Evolutionary conservation across 768 basidiomycete genomes (phyloP).

Genomic region (Hirschioporus abietinus): DNA sequence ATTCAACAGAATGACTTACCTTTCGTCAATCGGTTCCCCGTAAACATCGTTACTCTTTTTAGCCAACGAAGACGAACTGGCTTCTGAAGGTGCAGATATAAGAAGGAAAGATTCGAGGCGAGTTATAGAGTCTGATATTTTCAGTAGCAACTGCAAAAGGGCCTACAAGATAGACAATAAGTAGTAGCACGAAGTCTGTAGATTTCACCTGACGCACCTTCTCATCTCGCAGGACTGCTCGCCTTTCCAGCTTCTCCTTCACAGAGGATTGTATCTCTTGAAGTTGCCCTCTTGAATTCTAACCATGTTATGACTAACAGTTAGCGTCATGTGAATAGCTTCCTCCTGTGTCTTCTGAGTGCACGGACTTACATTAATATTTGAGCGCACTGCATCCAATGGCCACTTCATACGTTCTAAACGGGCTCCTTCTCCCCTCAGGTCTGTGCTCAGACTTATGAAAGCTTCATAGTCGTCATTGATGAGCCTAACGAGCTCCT

Average conservation of each 20-base stretch:
- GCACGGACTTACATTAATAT: conserved; percentile 56
- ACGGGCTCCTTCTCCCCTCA: conserved; percentile 78
- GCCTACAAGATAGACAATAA: conserved; percentile 40
- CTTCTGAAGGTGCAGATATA: conserved; percentile 52
- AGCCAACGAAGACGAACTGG: conserved; percentile 30
- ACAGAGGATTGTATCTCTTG: conserved; percentile 66
- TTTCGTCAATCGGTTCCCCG: neutral
- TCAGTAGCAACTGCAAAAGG: conserved; percentile 79
- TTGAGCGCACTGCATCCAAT: conserved; percentile 51
- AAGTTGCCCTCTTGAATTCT: conserved; percentile 63
- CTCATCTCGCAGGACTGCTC: conserved; percentile 77
- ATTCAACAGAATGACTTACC: conserved; percentile 1
- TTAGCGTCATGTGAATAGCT: neutral
- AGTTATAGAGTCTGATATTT: conserved; percentile 86
- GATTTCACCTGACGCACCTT: conserved; percentile 46
- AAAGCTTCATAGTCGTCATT: conserved; percentile 99
- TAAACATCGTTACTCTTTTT: conserved; percentile 25
- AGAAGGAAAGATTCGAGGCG: conserved; percentile 83
- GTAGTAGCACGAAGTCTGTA: conserved; percentile 7
- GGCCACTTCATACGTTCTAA: conserved; percentile 66
- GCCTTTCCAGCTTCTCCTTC: conserved; percentile 68
- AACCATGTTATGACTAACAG: conserved; percentile 9
- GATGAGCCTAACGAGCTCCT: conserved; percentile 91
- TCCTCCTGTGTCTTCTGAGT: conserved; percentile 6
- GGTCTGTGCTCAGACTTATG: conserved; percentile 89